Evolutionary conservation across 768 basidiomycete genomes (phyloP), one percentile per base, ranked within the genome.

Genomic region (Steccherinum ochraceum): DNA sequence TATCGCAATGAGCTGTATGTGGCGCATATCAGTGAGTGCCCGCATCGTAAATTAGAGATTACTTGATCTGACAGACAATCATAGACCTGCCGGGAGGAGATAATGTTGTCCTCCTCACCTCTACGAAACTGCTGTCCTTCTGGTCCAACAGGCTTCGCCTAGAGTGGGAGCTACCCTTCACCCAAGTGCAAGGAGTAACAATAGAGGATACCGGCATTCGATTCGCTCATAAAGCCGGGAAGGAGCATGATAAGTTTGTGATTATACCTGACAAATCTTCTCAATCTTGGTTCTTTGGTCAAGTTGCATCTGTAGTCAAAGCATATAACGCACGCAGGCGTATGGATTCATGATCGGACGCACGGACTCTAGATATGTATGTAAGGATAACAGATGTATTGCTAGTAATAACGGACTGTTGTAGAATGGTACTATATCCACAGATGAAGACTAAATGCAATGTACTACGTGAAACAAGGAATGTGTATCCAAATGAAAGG

Each of bases 201-300:
- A 83, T 91, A 23, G 94, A 97, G 63, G 86, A 93, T 61, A 90
- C 83, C 13, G 94, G 94, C 1, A 90, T 99, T 61, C 80, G 88
- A 16, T 89, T 93, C 61, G 79, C 86, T 12, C 81, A 93, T 67
- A 94, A 88, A 60, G 70, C 75, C 2, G 89, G 89, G 52, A 80
- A 73, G 61, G 85, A 84, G 51, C 74, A 81, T 51, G 86, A 91
- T 68, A 84, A 78, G 59, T 90, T 89, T 64, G 78, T 88, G 12
- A 72, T 82, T 62, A 84, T 90, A 59, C 78, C 83, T 3, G 87
- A 90, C 67, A 86, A 86, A 66, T 67, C 71, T 23, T 78, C 86
- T 3, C 85, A 86, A 67, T 72, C 74, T 5, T 91, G 89, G 89
- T 89, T 91, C 69, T 91, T 89, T 66, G 75, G 74, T 20, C 81